Conservation (phyloP, 768 basidiomycete species). For the Kwoniella heveanensis region DNA sequence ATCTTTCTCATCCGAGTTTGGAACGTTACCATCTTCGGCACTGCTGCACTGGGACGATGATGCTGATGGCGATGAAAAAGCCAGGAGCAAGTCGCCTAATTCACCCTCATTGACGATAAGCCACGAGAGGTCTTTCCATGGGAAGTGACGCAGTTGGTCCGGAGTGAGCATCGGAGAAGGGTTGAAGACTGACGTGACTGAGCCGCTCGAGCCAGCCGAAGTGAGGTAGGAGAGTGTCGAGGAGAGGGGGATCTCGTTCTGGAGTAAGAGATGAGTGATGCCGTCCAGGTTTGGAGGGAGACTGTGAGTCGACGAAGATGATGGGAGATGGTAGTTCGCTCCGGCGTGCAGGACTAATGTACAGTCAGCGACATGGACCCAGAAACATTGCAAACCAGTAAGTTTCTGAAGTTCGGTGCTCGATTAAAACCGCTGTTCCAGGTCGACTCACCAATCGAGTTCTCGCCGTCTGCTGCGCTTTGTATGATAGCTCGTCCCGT, state of each 20-base stretch:
- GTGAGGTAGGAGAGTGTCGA: conserved; percentile 49
- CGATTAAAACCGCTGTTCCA: no score
- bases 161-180: conserved; percentile 58
- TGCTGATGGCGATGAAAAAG: conserved; percentile 18
- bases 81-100: conserved; percentile 35
- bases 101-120: conserved; percentile 59
- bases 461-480: conserved; percentile 57
- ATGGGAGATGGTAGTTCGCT: conserved; percentile 46
- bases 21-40: background rate
- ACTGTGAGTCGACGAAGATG: conserved; percentile 25
- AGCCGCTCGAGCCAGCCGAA: conserved; percentile 19
- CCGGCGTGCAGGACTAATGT: conserved; percentile 53
- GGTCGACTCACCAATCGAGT: conserved; percentile 56
- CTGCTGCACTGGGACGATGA: no score
- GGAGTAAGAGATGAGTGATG: conserved; percentile 56
- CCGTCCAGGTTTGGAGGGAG: conserved; percentile 50
- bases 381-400: no score
- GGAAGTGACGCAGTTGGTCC: conserved; percentile 49
- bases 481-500: conserved; percentile 60
- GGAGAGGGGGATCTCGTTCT: conserved; percentile 59
- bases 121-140: conserved; percentile 56
- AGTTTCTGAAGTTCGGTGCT: no score
- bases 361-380: background rate
- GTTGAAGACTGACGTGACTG: conserved; percentile 57
- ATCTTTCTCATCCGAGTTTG: background rate